Evolutionary conservation across 305 asterid genomes (phyloP).

Genomic region (Euphrasia arctica): DNA sequence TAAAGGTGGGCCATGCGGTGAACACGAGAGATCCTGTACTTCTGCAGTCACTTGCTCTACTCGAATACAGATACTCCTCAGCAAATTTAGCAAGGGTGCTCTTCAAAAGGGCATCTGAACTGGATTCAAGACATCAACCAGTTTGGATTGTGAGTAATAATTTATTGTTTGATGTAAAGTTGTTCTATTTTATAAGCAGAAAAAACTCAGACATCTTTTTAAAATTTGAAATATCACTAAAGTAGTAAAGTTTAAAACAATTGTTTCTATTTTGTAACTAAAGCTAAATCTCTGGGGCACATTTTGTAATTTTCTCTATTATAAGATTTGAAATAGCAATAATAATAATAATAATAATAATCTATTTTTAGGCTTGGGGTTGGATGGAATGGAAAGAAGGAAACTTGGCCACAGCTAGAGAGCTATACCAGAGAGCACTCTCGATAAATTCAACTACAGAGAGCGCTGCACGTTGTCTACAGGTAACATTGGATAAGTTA

Average conservation of each 20-base stretch:
- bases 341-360: neutral
- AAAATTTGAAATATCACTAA: too few relatives aligned
- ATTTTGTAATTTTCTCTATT: neutral
- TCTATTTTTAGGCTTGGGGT: constrained; percentile 82
- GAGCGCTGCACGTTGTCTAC: constrained; percentile 96
- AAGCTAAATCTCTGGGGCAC: neutral
- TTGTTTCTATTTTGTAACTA: neutral
- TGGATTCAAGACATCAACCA: constrained; percentile 90
- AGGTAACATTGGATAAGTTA: constrained; percentile 38
- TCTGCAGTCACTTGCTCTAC: constrained; percentile 78
- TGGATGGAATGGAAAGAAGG: constrained; percentile 99
- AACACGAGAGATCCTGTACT: constrained; percentile 97
- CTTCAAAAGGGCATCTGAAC: constrained; percentile 76
- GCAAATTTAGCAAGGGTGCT: constrained; percentile 77
- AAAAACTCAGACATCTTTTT: too few relatives aligned
- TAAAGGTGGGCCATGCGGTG: constrained; percentile 80
- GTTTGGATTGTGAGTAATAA: constrained; percentile 82
- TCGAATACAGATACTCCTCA: constrained; percentile 73
- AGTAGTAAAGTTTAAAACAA: too few relatives aligned
- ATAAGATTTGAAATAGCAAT: neutral
- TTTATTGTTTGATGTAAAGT: neutral
- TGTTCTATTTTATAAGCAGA: too few relatives aligned
- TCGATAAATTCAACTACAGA: constrained; percentile 68
- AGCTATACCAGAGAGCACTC: constrained; percentile 74
- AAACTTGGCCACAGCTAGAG: constrained; percentile 70